phyloP scores from a whole-genome alignment of 768 basidiomycete species.

The Tulasnella sp. region DNA sequence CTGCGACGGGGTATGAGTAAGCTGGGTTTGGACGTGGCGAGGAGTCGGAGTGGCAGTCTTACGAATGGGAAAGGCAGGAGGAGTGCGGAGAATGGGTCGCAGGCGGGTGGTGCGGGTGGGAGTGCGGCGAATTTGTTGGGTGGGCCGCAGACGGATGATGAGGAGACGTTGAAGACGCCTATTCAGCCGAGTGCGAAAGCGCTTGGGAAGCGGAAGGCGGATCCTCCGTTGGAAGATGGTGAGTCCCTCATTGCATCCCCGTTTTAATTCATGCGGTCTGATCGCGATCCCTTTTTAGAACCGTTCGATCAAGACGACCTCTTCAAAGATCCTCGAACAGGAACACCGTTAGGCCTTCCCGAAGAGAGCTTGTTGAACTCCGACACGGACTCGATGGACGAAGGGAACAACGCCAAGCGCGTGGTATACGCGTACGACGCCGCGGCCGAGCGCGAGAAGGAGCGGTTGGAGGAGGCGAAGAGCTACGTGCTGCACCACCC shows the following conservation, averaged over 20 bases:
- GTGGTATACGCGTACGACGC: constrained; percentile 77
- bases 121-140: not conserved
- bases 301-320: constrained; percentile 45
- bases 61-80: not conserved
- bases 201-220: constrained; percentile 65
- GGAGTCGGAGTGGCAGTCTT: not conserved
- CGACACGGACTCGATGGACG: constrained; percentile 22
- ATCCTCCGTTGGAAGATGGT: constrained; percentile 27
- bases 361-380: constrained; percentile 14
- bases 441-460: constrained; percentile 59
- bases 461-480: constrained; percentile 36
- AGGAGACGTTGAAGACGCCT: constrained; percentile 25
- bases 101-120: not conserved
- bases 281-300: constrained; percentile 24
- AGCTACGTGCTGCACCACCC: too few relatives aligned
- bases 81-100: not conserved
- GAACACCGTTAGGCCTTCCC: constrained; percentile 10
- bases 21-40: constrained; percentile 7
- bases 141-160: constrained; percentile 20
- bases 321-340: constrained; percentile 34
- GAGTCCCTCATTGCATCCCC: not conserved
- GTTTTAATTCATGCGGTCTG: constrained; percentile 34
- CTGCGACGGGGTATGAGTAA: constrained; percentile 2
- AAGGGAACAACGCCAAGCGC: constrained; percentile 21
- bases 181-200: constrained; percentile 72